A percentile compares a stretch with the other conserved stretches of the same genome.
Conservation (phyloP, 345 rosid genomes). For the Trapa incisa region DNA sequence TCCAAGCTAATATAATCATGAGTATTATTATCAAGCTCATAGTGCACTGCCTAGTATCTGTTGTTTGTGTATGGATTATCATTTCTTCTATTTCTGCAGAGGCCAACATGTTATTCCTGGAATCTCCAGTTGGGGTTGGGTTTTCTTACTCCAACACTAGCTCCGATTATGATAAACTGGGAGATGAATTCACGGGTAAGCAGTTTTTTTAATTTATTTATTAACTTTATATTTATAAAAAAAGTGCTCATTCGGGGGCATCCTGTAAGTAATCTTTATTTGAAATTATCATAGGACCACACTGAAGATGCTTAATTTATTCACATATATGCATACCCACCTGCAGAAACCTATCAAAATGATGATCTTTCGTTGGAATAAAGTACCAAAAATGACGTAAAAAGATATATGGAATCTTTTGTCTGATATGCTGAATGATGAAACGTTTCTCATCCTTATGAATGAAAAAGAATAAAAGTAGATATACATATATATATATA, state of each 20-base stretch:
- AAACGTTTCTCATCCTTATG: not conserved
- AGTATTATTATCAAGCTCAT: too few species aligned
- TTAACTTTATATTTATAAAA: too few species aligned
- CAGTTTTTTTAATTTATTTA: not conserved
- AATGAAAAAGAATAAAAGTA: too few species aligned
- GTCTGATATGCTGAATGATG: not conserved
- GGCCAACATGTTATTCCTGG: slow-evolving; percentile 84
- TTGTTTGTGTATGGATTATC: slow-evolving; percentile 2
- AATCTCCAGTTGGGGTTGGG: slow-evolving; percentile 92
- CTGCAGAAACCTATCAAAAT: slow-evolving; percentile 5
- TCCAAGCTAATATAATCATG: too few species aligned
- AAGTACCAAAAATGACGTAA: not conserved
- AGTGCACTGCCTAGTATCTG: too few species aligned
- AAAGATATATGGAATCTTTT: not conserved
- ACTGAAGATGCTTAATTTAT: not conserved
- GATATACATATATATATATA: too few species aligned
- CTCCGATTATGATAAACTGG: slow-evolving; percentile 41
- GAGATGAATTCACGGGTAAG: slow-evolving; percentile 71
- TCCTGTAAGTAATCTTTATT: not conserved
- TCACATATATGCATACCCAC: not conserved
- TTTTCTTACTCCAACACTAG: slow-evolving; percentile 82
- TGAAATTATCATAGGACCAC: not conserved
- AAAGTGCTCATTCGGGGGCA: too few species aligned
- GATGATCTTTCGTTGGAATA: not conserved
- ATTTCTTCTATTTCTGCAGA: slow-evolving; percentile 35